Evolutionary conservation across 495 filamentous ascomycete genomes (phyloP).

Genomic region (Friedmanniomyces simplex): DNA sequence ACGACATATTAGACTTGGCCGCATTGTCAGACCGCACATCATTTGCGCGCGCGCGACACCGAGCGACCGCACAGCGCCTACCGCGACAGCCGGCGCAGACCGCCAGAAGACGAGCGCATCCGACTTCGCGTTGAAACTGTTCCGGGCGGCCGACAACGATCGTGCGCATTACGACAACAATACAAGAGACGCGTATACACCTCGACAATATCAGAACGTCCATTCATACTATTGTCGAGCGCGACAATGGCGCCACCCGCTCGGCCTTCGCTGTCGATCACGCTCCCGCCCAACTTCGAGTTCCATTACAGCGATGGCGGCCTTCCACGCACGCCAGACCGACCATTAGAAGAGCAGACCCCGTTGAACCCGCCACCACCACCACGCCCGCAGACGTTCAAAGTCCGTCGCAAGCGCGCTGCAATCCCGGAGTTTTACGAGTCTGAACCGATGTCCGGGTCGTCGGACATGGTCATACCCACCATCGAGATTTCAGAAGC

Average conservation of each 20-base stretch:
- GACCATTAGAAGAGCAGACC: conserved; percentile 34
- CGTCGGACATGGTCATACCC: conserved; percentile 44
- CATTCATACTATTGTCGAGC: conserved; percentile 1
- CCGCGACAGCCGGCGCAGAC: not conserved
- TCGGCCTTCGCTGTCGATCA: conserved; percentile 46
- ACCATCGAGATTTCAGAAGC: conserved; percentile 49
- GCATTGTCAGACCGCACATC: not conserved
- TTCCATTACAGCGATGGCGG: conserved; percentile 46
- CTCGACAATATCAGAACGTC: not conserved
- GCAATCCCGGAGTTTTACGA: conserved; percentile 28
- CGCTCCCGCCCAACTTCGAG: conserved; percentile 54
- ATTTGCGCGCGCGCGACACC: not conserved
- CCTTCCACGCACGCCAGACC: conserved; percentile 49
- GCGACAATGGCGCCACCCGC: conserved; percentile 5
- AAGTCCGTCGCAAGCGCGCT: conserved; percentile 35
- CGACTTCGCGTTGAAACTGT: not conserved
- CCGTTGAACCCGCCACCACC: conserved; percentile 34
- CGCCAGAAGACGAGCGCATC: not conserved
- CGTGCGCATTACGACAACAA: not conserved
- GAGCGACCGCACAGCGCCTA: not conserved
- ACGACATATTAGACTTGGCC: not conserved
- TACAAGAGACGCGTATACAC: not conserved
- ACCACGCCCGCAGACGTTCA: conserved; percentile 41
- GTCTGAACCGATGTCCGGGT: conserved; percentile 27
- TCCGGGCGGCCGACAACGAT: not conserved